These are phyloP conservation scores for Lathyrus aphaca DNA, from an alignment of 306 rosid species.

Conservation along the genomic window DNA sequence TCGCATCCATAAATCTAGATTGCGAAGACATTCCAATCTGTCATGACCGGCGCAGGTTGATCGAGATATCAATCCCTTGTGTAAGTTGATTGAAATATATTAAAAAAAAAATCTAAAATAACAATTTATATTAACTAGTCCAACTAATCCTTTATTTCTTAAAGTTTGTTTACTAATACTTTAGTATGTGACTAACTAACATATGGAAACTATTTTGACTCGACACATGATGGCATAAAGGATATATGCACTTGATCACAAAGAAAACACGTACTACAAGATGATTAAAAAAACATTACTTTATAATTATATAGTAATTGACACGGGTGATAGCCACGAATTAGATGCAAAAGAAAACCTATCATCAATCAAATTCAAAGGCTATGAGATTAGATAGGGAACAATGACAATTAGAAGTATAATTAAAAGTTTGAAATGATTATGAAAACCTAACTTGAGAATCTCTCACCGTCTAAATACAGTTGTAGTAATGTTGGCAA, in stretches of 20 bases:
- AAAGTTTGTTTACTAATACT: no score
- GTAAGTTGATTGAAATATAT: no score
- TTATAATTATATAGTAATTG: slow-evolving; percentile 2
- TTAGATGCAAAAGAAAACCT: slow-evolving; percentile 29
- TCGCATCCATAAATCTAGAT: no score
- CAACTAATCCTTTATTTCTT: background rate
- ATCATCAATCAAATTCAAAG: slow-evolving; percentile 30
- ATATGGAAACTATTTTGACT: no score
- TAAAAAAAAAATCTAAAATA: no score
- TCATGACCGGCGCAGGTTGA: no score
- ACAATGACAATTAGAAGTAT: slow-evolving; percentile 27
- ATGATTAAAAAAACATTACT: background rate
- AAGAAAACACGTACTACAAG: background rate
- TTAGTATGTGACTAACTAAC: background rate
- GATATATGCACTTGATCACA: background rate
- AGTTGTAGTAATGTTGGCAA: background rate
- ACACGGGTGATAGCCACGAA: slow-evolving; percentile 13
- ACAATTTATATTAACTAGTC: background rate
- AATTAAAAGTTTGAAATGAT: slow-evolving; percentile 41
- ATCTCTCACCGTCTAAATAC: background rate
- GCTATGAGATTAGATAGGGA: slow-evolving; percentile 36
- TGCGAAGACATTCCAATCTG: no score
- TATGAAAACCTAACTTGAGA: background rate
- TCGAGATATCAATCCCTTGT: no score
- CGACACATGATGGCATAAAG: background rate